Percentiles rank a stretch among this genome's conserved stretches.
Evolutionary conservation across 2,329 filamentous ascomycete genomes (phyloP).

Genomic region (Penicillium vulpinum): DNA sequence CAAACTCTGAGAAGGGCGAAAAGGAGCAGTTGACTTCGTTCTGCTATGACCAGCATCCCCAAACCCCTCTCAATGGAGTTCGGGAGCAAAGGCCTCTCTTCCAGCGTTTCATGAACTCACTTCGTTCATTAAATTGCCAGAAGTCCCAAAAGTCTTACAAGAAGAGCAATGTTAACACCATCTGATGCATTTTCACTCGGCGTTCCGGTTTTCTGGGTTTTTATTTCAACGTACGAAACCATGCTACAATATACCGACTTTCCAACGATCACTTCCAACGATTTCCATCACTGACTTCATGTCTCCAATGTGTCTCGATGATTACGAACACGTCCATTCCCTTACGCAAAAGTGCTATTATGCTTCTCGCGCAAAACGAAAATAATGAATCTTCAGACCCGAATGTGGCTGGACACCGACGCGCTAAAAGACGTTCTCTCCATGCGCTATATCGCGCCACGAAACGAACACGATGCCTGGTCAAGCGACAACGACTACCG

Average conservation of each 20-base stretch:
- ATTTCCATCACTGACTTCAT: constrained; percentile 8
- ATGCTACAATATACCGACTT: constrained; percentile 10
- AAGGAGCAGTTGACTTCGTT: constrained; percentile 32
- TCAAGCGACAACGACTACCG: constrained; percentile 2
- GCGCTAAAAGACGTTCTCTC: constrained; percentile 6
- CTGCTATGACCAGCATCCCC: constrained; percentile 34
- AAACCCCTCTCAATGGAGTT: constrained; percentile 18
- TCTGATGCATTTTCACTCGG: constrained; percentile 15
- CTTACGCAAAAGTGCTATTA: not conserved
- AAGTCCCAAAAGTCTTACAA: constrained; percentile 11
- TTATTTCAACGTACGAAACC: not conserved
- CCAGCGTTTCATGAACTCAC: constrained; percentile 22
- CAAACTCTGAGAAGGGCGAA: constrained; percentile 17
- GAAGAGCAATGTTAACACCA: constrained; percentile 18
- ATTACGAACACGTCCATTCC: constrained; percentile 15
- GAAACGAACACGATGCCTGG: constrained; percentile 2
- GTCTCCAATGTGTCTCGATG: constrained; percentile 14
- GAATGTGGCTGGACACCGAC: constrained; percentile 6
- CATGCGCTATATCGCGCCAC: not conserved
- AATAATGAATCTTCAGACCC: constrained; percentile 14
- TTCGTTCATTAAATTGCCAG: constrained; percentile 25
- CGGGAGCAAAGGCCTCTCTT: constrained; percentile 19
- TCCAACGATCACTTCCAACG: constrained; percentile 15
- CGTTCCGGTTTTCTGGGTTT: constrained; percentile 14
- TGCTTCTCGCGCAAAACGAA: constrained; percentile 10